Evolutionary conservation across 2,329 filamentous ascomycete species (phyloP), one percentile per base, ranked within the genome.

Genomic region (Colletotrichum sp.): DNA sequence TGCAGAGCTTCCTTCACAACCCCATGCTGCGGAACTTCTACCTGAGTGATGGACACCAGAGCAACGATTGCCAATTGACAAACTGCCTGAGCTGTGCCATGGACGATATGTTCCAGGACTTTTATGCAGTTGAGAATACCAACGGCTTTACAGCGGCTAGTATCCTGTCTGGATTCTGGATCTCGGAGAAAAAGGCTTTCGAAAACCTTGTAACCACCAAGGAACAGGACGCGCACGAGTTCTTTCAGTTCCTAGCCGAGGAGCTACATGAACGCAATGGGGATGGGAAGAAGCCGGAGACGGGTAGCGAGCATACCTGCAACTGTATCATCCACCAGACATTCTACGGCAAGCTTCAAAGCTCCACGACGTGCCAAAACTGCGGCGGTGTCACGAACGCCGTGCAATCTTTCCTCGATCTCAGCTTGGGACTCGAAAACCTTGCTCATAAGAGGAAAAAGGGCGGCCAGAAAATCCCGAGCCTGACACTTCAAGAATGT

Each of bases 191-290:
- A 86, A 92, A 90, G 82, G 90, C 91, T 0, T 93, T 93, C 76
- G 91, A 95, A 84, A 92, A 94, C 76, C 89, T 96, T 26, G 95
- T 96, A 3, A 97, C 96, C 13, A 98, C 97, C 80, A 95, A 96
- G 80, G 96, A 98, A 84, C 96, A 98, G 86, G 96, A 98, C 82
- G 96, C 96, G 1, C 96, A 98, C 82, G 96, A 98, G 83, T 98
- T 98, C 85, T 97, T 98, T 84, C 96, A 98, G 82, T 98, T 98
- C 81, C 90, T 98, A 38, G 94, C 97, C 43, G 96, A 98, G 85
- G 95, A 97, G 80, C 89, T 99, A 18, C 96, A 98, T 82, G 92
- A 94, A 81, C 91, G 95, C 55, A 97, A 96, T 79, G 93, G 93
- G 16, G 93, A 94, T 78, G 90, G 90, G 52, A 93, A 92, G 81